Conservation (phyloP, 2,329 filamentous ascomycete species). For the Neoarthrinium moseri region DNA sequence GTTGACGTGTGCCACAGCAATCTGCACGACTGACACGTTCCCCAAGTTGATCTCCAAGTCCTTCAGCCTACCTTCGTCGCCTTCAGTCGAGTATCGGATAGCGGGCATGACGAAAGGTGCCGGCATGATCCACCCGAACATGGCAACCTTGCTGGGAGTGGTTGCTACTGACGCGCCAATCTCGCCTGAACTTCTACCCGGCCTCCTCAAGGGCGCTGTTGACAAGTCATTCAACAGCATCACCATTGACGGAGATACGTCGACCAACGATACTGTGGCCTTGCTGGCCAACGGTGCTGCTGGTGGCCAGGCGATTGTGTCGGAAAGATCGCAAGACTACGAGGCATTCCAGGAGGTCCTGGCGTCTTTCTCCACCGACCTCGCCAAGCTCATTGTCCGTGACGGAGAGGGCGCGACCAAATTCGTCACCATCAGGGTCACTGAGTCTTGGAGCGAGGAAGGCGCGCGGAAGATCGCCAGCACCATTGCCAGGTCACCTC, state of each 20-base stretch:
- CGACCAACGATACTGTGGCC: slow-evolving; percentile 94
- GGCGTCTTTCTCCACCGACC: slow-evolving; percentile 74
- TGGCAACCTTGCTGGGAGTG: slow-evolving; percentile 92
- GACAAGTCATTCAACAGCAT: slow-evolving; percentile 94
- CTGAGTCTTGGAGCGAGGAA: slow-evolving; percentile 65
- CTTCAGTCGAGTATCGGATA: slow-evolving; percentile 73
- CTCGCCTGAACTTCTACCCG: slow-evolving; percentile 62
- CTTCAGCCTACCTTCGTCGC: slow-evolving; percentile 81
- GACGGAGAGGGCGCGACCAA: slow-evolving; percentile 98
- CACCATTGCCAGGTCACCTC: slow-evolving; percentile 84
- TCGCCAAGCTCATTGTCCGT: slow-evolving; percentile 90
- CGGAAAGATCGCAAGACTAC: slow-evolving; percentile 60
- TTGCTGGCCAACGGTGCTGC: slow-evolving; percentile 94
- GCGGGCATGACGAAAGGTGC: slow-evolving; percentile 97
- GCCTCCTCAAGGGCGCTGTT: slow-evolving; percentile 71
- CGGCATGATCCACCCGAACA: slow-evolving; percentile 99
- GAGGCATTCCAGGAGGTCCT: slow-evolving; percentile 69
- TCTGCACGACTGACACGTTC: slow-evolving; percentile 98
- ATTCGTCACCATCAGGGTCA: slow-evolving; percentile 89
- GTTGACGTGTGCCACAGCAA: slow-evolving; percentile 82
- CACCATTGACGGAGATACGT: slow-evolving; percentile 94
- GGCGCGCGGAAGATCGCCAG: slow-evolving; percentile 79
- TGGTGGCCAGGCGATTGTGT: slow-evolving; percentile 64
- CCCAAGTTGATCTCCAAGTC: slow-evolving; percentile 87
- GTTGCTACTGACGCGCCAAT: slow-evolving; percentile 90